These are phyloP conservation scores for Yamadazyma pseudoaaseri DNA, from an alignment of 1,139 yeast genomes.

Conservation along the genomic window DNA sequence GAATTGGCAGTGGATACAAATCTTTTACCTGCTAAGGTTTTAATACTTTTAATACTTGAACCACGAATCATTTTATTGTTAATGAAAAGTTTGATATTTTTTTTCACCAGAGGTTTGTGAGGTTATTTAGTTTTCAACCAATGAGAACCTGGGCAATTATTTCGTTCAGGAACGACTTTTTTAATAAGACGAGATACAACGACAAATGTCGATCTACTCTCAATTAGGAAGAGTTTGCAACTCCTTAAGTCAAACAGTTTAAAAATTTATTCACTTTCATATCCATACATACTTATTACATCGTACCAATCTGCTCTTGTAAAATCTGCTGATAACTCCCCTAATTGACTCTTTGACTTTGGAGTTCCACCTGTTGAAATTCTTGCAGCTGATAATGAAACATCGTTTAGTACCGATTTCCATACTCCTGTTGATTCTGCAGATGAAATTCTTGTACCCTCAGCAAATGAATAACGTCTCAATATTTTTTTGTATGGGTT, in stretches of 20 bases:
- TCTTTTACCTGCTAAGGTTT: constrained; percentile 40
- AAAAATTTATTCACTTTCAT: background rate
- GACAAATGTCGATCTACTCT: no score
- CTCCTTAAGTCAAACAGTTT: no score
- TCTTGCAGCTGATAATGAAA: constrained; percentile 51
- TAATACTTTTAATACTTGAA: constrained; percentile 13
- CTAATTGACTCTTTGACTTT: constrained; percentile 17
- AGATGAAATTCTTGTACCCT: constrained; percentile 4
- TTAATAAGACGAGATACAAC: no score
- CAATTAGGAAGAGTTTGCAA: no score
- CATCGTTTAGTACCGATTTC: constrained; percentile 45
- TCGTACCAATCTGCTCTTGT: constrained; percentile 7
- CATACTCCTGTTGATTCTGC: constrained; percentile 18
- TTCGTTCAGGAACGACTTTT: background rate
- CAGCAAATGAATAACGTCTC: constrained; percentile 7
- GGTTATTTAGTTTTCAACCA: constrained; percentile 8
- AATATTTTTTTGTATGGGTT: background rate
- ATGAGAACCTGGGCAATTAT: constrained; percentile 11
- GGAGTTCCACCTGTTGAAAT: constrained; percentile 44
- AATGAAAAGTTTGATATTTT: constrained; percentile 5
- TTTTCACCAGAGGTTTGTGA: constrained; percentile 5
- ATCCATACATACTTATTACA: background rate
- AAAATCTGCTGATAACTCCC: constrained; percentile 29
- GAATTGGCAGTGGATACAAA: constrained; percentile 57
- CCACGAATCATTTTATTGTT: constrained; percentile 17